Evolutionary conservation across 345 rosid species (phyloP).

Genomic region (Laguncularia racemosa): DNA sequence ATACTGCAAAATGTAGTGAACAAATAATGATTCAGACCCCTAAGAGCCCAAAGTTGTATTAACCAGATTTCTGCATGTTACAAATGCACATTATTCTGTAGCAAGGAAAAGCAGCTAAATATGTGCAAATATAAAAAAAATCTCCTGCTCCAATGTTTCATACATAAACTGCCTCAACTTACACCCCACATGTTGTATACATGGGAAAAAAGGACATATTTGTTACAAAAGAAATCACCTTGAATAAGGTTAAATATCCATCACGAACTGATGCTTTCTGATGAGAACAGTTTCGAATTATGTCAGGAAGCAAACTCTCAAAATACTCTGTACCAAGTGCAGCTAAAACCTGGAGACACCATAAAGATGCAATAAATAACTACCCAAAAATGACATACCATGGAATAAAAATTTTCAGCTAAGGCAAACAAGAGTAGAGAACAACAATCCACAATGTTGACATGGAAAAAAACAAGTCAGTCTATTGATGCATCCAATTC

Average conservation of each 20-base stretch:
- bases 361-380: constrained; percentile 7
- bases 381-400: too few relatives aligned
- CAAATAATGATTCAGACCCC: neutral
- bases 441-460: too few relatives aligned
- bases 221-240: constrained; percentile 32
- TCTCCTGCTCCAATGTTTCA: too few relatives aligned
- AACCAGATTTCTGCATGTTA: neutral
- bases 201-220: neutral
- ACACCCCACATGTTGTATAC: neutral
- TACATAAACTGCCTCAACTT: neutral
- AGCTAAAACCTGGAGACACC: constrained; percentile 69
- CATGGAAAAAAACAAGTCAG: too few relatives aligned
- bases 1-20: constrained; percentile 37
- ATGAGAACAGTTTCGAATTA: constrained; percentile 88
- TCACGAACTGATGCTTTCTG: constrained; percentile 92
- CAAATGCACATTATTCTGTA: neutral
- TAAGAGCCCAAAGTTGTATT: too few relatives aligned
- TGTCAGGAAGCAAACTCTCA: constrained; percentile 78
- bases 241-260: constrained; percentile 97
- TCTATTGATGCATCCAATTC: too few relatives aligned
- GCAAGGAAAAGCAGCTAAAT: neutral
- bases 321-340: constrained; percentile 87
- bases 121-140: neutral
- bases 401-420: too few relatives aligned
- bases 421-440: too few relatives aligned